Base-by-base conservation (phyloP, 257 asterid species). In the Apocynum venetum region DNA sequence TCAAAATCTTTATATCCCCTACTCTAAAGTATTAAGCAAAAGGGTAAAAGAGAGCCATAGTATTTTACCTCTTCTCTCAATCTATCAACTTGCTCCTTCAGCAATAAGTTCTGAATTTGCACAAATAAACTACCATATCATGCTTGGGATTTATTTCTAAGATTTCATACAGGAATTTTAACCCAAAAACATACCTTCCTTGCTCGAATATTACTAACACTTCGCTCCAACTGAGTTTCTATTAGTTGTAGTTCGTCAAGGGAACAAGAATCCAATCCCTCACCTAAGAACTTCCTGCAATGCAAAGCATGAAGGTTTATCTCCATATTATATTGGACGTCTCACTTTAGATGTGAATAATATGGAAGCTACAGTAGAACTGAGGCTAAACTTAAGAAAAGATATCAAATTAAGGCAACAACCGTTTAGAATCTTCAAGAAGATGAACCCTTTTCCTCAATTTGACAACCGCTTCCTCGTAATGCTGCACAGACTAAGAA, bases 371-470 rank as follows among this genome's bases (percentile, higher is more conserved):
- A 35, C 20, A 19, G 0, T 17, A 4, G 17, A 2, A 72, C 6
- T 11, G n/a, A 41, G 12, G 12, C 7, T 5, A 53, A 41, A 73
- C 5, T 59, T 4, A 20, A 68, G 46, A 1, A 13, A 38, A 48
- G 17, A 8, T 35, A 14, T 31, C 55, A 71, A 66, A 36, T 70
- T 57, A 43, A 46, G 65, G 75, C 2, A 46, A 80, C 4, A 76
- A 89, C 96, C 96, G 82, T 68, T 75, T 82, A 57, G 84, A 78
- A 43, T 89, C 89, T 73, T 89, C 89, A 60, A 86, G 89, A 71
- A 79, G 56, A 82, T 86, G 85, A 19, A 87, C 15, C 82, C 78
- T 86, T 75, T 74, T 77, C 14, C 55, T 76, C 70, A 87, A 43
- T 31, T 76, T 78, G 63, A 78, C 79, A 31, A 78, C 52, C 74